These are phyloP conservation scores for Plasmodium gonderi DNA, from an alignment of 169 alveolate species.

Conservation along the genomic window DNA sequence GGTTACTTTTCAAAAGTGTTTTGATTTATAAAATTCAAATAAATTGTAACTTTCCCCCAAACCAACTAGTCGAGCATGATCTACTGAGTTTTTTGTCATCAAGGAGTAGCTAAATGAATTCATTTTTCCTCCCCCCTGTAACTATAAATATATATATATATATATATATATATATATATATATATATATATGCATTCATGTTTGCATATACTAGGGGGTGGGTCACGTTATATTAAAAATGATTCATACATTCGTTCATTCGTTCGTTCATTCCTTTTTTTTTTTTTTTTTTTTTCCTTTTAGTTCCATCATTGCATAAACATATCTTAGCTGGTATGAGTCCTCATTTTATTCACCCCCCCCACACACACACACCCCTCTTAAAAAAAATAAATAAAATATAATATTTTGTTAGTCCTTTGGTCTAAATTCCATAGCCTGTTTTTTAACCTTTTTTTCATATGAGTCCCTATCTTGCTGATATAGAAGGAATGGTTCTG, in stretches of 20 bases:
- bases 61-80: neutral
- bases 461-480: conserved; percentile 94
- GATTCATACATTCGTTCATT: neutral
- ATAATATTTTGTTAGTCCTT: conserved; percentile 66
- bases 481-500: conserved; percentile 95
- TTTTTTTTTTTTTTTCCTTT: neutral
- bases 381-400: too few relatives aligned
- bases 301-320: neutral
- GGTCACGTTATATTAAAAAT: too few relatives aligned
- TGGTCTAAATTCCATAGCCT: conserved; percentile 83
- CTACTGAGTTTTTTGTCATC: too few relatives aligned
- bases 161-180: too few relatives aligned
- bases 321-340: too few relatives aligned
- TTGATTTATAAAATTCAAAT: neutral
- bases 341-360: too few relatives aligned
- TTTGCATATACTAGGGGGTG: too few relatives aligned
- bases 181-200: too few relatives aligned
- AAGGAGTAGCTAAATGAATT: too few relatives aligned
- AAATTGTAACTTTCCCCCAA: neutral
- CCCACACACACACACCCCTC: too few relatives aligned
- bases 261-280: neutral
- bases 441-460: conserved; percentile 82
- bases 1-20: neutral
- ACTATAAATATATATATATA: too few relatives aligned
- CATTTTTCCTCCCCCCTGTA: too few relatives aligned